Base-by-base conservation (phyloP, 371 early-diverging fungal genomes). In the Mortierella sp. region DNA sequence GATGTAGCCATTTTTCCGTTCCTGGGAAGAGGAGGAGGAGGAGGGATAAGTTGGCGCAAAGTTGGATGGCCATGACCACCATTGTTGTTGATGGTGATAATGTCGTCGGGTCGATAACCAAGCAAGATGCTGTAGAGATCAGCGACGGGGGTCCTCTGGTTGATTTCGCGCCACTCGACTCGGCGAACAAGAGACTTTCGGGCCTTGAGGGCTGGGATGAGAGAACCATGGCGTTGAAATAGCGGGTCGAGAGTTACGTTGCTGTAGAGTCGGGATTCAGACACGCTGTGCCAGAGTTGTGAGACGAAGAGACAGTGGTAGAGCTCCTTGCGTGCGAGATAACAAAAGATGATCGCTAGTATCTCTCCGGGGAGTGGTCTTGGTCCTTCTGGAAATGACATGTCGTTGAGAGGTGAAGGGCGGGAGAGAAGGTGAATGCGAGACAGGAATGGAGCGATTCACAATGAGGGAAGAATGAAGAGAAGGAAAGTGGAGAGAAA, bases 71-170 rank as follows among this genome's bases (percentile, higher is more conserved):
- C 43, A 40, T 4, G 43, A 40, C 43, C 43, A 6, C 43, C 43
- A 40, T 40, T 40, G 43, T 40, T 40, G 6, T 40, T 40, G 43
- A 40, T 40, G 43, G 43, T 40, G 6, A 40, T 40, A 6, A 40
- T 28, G 31, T 59, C 16, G 10, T 59, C 59, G 4, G 31, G 14
- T 11, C 34, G 76, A 28, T 57, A 57, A 19, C 57, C 71, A 24
- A 76, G 46, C n/a, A 76, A 46, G n/a, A 71, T 76, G n/a, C 70
- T 71, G 0, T 28, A 21, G 28, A 57, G 28, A 1, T 76, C 71
- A 11, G 55, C 71, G 51, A 21, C 70, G 16, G 11, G n/a, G 11
- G 9, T 1, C 9, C n/a, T n/a, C n/a, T 11, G 26, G 1, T 26
- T 72, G 11, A 3, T 14, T 2, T 11, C 26, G 2, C 11, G 26